A percentile compares a stretch with the other conserved stretches of the same genome.
These are phyloP conservation scores for Lobosporangium transversale DNA, from an alignment of 192 early-diverging fungal genomes.

Conservation along the genomic window DNA sequence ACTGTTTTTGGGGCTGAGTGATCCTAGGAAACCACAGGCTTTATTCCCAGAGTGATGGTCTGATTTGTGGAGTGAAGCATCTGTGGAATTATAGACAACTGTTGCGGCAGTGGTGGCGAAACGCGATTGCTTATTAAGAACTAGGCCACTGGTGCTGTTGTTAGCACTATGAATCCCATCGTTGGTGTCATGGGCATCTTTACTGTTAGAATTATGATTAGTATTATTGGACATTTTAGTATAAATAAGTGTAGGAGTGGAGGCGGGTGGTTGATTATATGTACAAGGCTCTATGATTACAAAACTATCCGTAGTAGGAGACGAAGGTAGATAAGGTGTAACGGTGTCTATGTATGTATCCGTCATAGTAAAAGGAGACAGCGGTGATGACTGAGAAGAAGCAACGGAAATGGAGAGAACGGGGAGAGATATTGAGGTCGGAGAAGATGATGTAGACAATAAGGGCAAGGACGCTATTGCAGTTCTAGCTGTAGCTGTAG, in stretches of 20 bases:
- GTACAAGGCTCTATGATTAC: background rate
- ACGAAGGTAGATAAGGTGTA: background rate
- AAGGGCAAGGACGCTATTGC: no score
- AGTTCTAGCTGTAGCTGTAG: background rate
- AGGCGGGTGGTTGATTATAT: background rate
- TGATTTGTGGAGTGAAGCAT: background rate
- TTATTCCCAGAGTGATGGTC: constrained; percentile 8
- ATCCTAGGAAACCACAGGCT: constrained; percentile 24
- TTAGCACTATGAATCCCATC: background rate
- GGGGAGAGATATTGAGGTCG: background rate
- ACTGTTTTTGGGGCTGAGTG: constrained; percentile 34
- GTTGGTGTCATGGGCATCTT: background rate
- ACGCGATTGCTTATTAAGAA: no score
- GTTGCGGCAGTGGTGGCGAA: background rate
- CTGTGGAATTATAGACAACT: background rate
- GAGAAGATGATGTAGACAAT: background rate
- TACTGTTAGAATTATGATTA: background rate
- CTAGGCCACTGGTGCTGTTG: background rate
- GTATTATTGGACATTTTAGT: background rate
- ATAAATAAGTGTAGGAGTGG: background rate
- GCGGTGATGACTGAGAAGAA: background rate
- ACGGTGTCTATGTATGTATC: background rate
- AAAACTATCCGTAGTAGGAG: background rate
- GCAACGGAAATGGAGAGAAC: background rate
- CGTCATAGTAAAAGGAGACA: background rate